Evolutionary conservation across 805 yeast species (phyloP), one percentile per base, ranked within the genome.

Genomic region (Kazachstania martiniae): DNA sequence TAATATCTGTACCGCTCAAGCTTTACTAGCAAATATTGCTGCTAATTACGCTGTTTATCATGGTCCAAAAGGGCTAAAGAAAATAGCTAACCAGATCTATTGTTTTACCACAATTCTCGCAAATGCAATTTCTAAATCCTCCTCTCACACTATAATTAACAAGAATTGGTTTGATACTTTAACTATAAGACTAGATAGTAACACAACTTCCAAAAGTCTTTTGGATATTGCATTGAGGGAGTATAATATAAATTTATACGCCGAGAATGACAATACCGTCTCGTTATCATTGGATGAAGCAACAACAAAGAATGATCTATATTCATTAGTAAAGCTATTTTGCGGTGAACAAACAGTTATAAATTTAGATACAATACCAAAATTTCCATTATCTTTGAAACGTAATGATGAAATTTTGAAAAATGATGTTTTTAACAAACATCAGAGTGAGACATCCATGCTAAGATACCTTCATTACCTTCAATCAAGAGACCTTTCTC

Each of bases 1-100:
- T 19, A 91, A 91, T 57, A 91, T 91, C 37, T 91, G 98, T 64
- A 91, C 98, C 13, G 95, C 98, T 7, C 98, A 91, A 65, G 96
- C 96, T 16, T 66, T 91, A 35, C 65, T 91, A 41, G 98, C 98
- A 13, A 91, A 91, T 56, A 85, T 91, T 64, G 77, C 96, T 15
- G 86, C 96, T 17, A 85, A 81, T 72, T 91, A 89, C 56, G 95
- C 87, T 4, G 94, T 91, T 19, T 91, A 87, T 61, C 98, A 91
- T 52, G 98, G 98, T 24, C 87, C 94, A 10, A 66, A 76, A 44
- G 95, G 96, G 9, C 66, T 91, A 47, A 70, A 65, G 48, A 66
- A 72, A 33, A 91, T 91, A 43, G 89, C 97, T 4, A 53, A 61
- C 29, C 71, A 94, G 49, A 76, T 86, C 14, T 72, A 77, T 56